Conservation (phyloP, 768 basidiomycete species). For the Termitomyces sp. region DNA sequence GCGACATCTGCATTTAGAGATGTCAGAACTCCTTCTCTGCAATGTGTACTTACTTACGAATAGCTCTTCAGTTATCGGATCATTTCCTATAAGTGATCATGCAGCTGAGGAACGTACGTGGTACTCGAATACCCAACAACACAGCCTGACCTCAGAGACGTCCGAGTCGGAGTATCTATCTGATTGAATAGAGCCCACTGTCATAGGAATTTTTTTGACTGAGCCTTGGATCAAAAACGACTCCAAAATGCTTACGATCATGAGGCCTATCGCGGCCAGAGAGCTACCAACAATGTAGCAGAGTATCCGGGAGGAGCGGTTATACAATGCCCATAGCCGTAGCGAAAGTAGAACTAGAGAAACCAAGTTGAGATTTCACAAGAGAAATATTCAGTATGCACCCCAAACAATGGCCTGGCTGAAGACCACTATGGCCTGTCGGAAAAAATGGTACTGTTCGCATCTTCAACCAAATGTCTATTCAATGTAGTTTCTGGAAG, state of each 20-base stretch:
- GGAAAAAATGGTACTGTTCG: not conserved
- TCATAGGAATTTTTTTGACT: not conserved
- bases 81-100: too few relatives aligned
- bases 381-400: not conserved
- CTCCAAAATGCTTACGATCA: not conserved
- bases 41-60: not conserved
- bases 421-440: not conserved
- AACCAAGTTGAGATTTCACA: not conserved
- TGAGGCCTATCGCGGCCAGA: not conserved
- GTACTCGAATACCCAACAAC: too few relatives aligned
- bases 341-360: not conserved
- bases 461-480: not conserved
- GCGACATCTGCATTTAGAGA: not conserved
- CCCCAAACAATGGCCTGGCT: not conserved
- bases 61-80: not conserved
- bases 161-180: not conserved
- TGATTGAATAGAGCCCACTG: not conserved
- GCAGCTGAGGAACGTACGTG: too few relatives aligned
- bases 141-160: too few relatives aligned
- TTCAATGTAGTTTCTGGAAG: not conserved
- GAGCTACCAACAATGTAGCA: not conserved
- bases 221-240: not conserved
- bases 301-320: not conserved
- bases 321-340: not conserved
- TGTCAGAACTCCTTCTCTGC: not conserved